Evolutionary conservation across 2,329 filamentous ascomycete genomes (phyloP).

Genomic region (Magnaporthales sp.): DNA sequence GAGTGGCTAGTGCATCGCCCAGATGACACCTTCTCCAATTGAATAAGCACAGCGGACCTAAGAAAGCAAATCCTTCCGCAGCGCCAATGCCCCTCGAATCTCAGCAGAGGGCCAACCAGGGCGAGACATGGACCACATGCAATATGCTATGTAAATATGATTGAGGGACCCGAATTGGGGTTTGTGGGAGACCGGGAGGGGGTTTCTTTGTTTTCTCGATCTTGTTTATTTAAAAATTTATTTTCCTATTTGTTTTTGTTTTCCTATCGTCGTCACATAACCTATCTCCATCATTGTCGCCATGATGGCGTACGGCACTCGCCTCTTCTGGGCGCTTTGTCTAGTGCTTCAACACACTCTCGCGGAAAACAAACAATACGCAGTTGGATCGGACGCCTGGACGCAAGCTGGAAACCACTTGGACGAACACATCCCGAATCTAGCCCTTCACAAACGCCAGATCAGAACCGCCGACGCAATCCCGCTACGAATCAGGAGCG

Average conservation of each 20-base stretch:
- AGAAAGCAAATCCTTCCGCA: not conserved
- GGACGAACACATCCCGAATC: not conserved
- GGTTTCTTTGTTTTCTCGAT: not conserved
- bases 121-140: not conserved
- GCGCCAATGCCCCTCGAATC: not conserved
- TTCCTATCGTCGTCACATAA: not conserved
- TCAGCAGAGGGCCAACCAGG: not conserved
- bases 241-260: not conserved
- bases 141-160: not conserved
- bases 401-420: not conserved
- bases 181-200: not conserved
- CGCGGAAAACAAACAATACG: not conserved
- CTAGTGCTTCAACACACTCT: not conserved
- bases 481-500: not conserved
- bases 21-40: conserved; percentile 2
- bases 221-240: not conserved
- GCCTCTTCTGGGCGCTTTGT: not conserved
- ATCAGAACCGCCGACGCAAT: not conserved
- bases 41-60: not conserved
- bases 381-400: not conserved
- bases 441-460: not conserved
- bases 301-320: not conserved
- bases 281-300: not conserved
- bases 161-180: not conserved
- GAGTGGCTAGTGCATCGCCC: not conserved